Conservation (phyloP, 805 yeast genomes). For the Hanseniaspora lindneri region DNA sequence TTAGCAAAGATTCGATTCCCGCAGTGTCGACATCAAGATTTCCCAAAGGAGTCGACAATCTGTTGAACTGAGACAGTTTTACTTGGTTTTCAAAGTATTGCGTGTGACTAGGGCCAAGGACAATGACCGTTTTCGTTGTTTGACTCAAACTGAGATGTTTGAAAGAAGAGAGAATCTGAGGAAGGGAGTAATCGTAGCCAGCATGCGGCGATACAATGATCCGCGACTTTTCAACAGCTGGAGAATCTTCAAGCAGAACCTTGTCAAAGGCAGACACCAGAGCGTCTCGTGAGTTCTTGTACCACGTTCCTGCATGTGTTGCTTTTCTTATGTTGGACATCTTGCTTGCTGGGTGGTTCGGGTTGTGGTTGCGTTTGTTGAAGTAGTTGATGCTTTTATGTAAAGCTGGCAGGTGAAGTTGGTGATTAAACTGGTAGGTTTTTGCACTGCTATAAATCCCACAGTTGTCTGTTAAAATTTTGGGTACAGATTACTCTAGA, state of each 20-base stretch:
- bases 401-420: too few relatives aligned
- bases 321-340: slow-evolving; percentile 41
- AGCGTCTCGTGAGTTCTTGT: slow-evolving; percentile 35
- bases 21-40: slow-evolving; percentile 51
- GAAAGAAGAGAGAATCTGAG: slow-evolving; percentile 65
- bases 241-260: slow-evolving; percentile 18
- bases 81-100: slow-evolving; percentile 59
- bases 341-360: not conserved
- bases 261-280: slow-evolving; percentile 33
- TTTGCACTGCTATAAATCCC: too few relatives aligned
- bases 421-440: too few relatives aligned
- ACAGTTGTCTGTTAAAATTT: too few relatives aligned
- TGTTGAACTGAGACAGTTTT: slow-evolving; percentile 39
- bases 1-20: slow-evolving; percentile 28
- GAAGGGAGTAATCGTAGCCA: slow-evolving; percentile 76
- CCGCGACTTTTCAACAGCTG: slow-evolving; percentile 29
- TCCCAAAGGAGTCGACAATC: slow-evolving; percentile 78
- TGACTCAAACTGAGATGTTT: slow-evolving; percentile 46
- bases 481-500: too few relatives aligned
- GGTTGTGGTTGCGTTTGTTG: too few relatives aligned
- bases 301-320: slow-evolving; percentile 90
- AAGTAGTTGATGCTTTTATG: too few relatives aligned
- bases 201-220: slow-evolving; percentile 54
- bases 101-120: slow-evolving; percentile 90
- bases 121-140: slow-evolving; percentile 48